Conservation (phyloP, 2,329 filamentous ascomycete genomes). For the Xylaria sp. region DNA sequence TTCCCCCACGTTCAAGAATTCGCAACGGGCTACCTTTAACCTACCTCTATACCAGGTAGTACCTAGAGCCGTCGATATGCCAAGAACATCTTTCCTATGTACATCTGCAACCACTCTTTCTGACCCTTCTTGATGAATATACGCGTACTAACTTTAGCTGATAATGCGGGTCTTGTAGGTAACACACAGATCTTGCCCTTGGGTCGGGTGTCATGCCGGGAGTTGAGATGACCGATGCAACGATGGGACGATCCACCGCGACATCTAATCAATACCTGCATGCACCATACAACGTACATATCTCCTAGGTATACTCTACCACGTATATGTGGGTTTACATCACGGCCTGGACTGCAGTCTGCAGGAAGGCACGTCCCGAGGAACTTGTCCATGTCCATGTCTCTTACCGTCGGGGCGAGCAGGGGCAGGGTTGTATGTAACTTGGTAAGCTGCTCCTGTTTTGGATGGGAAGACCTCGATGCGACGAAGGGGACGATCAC, state of each 20-base stretch:
- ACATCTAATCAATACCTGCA: background rate
- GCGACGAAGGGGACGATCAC: background rate
- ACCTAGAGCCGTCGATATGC: too few relatives aligned
- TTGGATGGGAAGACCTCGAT: background rate
- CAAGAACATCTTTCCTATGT: too few relatives aligned
- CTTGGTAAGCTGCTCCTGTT: background rate
- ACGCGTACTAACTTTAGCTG: too few relatives aligned
- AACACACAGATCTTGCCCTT: constrained; percentile 21
- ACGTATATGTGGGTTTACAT: background rate
- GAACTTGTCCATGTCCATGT: background rate
- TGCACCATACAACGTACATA: background rate
- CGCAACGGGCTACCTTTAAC: too few relatives aligned
- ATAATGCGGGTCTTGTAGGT: constrained; percentile 17
- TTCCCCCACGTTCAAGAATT: too few relatives aligned
- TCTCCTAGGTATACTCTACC: background rate
- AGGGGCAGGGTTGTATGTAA: background rate
- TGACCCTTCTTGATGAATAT: too few relatives aligned
- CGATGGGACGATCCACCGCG: constrained; percentile 19
- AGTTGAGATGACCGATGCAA: constrained; percentile 26
- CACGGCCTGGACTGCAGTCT: background rate
- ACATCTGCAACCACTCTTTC: too few relatives aligned
- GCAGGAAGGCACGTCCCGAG: too few relatives aligned
- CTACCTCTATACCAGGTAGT: too few relatives aligned
- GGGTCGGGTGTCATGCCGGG: constrained; percentile 18
- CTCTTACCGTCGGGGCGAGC: background rate